A percentile compares a stretch with the other conserved stretches of the same genome.
Evolutionary conservation across 495 filamentous ascomycete species (phyloP).

Genomic region (Penicillium atrosanguineum): DNA sequence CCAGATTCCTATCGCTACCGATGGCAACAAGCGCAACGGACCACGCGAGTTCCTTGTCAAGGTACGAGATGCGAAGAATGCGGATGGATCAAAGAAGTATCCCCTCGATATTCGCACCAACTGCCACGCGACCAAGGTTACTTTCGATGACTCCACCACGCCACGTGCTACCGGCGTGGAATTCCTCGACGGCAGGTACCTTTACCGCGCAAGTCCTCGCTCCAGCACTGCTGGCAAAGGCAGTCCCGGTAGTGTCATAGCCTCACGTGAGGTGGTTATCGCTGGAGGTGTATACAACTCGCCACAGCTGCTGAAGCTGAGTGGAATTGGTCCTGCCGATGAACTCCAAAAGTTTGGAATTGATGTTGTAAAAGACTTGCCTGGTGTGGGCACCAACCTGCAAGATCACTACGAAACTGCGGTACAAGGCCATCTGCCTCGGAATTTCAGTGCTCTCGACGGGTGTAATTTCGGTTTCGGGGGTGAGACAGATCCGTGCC

Average conservation of each 20-base stretch:
- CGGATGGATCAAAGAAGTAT: slow-evolving; percentile 52
- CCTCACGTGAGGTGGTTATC: slow-evolving; percentile 56
- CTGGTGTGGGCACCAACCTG: slow-evolving; percentile 64
- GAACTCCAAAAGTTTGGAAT: slow-evolving; percentile 51
- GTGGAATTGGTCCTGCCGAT: slow-evolving; percentile 54
- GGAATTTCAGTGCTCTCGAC: slow-evolving; percentile 37
- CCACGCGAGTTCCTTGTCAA: slow-evolving; percentile 52
- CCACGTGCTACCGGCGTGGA: slow-evolving; percentile 62
- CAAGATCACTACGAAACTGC: slow-evolving; percentile 61
- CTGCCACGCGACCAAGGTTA: slow-evolving; percentile 60
- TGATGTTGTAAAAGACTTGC: slow-evolving; percentile 50
- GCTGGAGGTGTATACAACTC: slow-evolving; percentile 60
- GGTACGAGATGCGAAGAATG: slow-evolving; percentile 47
- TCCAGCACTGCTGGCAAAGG: slow-evolving; percentile 25
- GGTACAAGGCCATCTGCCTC: slow-evolving; percentile 42
- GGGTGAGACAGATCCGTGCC: slow-evolving; percentile 5
- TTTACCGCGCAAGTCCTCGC: slow-evolving; percentile 59
- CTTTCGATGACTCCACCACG: slow-evolving; percentile 46
- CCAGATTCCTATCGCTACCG: slow-evolving; percentile 51
- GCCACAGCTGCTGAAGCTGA: slow-evolving; percentile 62
- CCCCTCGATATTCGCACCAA: slow-evolving; percentile 56
- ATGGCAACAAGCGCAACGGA: slow-evolving; percentile 45
- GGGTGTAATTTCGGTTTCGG: slow-evolving; percentile 9
- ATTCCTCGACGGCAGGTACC: slow-evolving; percentile 56
- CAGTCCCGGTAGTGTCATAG: slow-evolving; percentile 42